Evolutionary conservation across 768 basidiomycete genomes (phyloP), one percentile per base, ranked within the genome.

Genomic region (Vishniacozyma victoriae): DNA sequence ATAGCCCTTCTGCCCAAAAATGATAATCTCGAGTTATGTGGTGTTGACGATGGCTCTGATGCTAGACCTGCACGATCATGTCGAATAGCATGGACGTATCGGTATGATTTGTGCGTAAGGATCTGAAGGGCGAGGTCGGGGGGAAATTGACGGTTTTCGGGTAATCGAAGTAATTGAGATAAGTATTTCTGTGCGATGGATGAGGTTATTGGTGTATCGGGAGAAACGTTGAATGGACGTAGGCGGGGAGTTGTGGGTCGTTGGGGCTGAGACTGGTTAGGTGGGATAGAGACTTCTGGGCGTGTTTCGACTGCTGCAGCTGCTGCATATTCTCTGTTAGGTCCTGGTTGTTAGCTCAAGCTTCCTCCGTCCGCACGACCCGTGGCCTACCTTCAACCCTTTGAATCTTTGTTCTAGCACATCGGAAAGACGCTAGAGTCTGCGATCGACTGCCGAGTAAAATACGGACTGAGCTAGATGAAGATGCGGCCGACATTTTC

Each of bases 81-180:
- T 4, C 59, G 56, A 36, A 68, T 54, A n/a, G 54, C 36, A 24
- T 72, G 67, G 6, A 54, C 56, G 41, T 56, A 60, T n/a, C 60
- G 54, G 42, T 62, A 72, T 33, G 68, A 69, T 62, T 69, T 69
- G 48, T 72, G 70, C 1, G 70, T 72, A 15, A 72, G 49, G 42
- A 68, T 67, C 33, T 67, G 68, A 3, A 72, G 53, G 5, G 68
- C 57, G 7, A 69, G 57, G n/a, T 46, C 38, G 1, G 63, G 61
- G 15, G 68, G 57, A 50, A 72, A 66, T 37, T 49, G 46, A n/a
- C 52, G 51, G 11, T 54, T 37, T 13, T 59, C 41, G 6, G 67
- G 64, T 1, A 72, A 46, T 29, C 46, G 37, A 26, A 72, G 57
- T 4, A 72, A 52, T 36, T 66, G 48, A 37, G 54, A 47, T 22